phyloP scores from a whole-genome alignment of 441 rosid species.

The Aquilaria agallochum region DNA sequence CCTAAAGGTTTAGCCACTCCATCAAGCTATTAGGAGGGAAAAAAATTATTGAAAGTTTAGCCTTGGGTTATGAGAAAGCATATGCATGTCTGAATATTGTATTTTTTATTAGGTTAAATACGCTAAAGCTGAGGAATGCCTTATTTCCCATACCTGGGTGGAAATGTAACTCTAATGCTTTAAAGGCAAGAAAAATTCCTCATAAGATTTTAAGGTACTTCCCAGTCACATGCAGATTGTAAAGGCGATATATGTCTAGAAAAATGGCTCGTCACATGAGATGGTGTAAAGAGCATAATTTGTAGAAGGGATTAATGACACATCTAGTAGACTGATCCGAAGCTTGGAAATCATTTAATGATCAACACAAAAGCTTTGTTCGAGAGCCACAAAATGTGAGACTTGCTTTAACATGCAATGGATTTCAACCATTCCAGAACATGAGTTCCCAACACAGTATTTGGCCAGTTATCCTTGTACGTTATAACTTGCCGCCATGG shows the following conservation, averaged over 20 bases:
- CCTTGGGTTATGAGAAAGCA: neutral
- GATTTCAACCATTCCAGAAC: neutral
- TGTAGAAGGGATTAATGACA: neutral
- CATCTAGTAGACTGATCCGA: neutral
- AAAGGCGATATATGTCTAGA: neutral
- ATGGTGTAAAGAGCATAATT: neutral
- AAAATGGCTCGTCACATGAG: neutral
- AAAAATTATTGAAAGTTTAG: neutral
- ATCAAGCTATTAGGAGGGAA: too few relatives aligned
- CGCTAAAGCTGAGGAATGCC: neutral
- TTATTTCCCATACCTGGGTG: neutral
- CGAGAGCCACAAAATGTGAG: neutral
- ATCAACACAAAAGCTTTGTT: neutral
- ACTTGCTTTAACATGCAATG: neutral
- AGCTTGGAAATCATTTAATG: neutral
- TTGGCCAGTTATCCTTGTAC: neutral
- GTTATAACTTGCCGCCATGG: neutral
- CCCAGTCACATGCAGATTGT: neutral
- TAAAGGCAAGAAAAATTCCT: neutral
- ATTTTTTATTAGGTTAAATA: neutral
- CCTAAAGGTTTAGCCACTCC: neutral
- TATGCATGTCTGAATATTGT: neutral
- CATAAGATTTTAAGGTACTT: neutral
- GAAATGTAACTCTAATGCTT: neutral
- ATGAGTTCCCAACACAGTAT: too few relatives aligned